A percentile compares a stretch with the other conserved stretches of the same genome.
phyloP scores from a whole-genome alignment of 1,139 yeast genomes.

The Blastobotrys capitulatus region DNA sequence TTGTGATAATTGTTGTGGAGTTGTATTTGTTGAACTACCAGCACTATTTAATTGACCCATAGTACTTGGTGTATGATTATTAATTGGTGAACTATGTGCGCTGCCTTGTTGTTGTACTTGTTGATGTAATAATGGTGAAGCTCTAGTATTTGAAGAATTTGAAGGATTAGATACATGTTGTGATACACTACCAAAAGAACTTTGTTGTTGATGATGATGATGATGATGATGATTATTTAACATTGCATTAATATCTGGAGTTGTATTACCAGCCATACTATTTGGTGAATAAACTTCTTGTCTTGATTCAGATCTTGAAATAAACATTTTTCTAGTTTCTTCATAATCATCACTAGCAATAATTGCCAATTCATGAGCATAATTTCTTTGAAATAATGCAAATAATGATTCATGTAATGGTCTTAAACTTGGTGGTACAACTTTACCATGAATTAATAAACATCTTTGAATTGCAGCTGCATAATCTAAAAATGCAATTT shows the following conservation, averaged over 20 bases:
- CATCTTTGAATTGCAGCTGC: conserved; percentile 62
- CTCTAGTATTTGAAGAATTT: background rate
- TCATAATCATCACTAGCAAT: conserved; percentile 13
- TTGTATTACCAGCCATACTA: background rate
- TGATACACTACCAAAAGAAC: background rate
- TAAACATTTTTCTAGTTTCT: conserved; percentile 4
- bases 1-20: background rate
- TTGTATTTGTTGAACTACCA: background rate
- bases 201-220: conserved; percentile 3
- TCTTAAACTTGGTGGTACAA: conserved; percentile 53
- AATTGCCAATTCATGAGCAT: conserved; percentile 53
- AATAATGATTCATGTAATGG: conserved; percentile 64
- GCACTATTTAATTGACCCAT: background rate
- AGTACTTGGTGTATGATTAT: background rate
- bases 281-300: conserved; percentile 8
- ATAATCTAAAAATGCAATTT: conserved; percentile 63
- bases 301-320: conserved; percentile 10
- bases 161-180: background rate
- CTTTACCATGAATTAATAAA: conserved; percentile 60
- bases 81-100: background rate
- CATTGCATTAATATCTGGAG: background rate
- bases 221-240: background rate
- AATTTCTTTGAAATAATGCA: conserved; percentile 61
- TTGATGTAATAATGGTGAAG: background rate
- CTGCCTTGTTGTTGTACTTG: background rate